Evolutionary conservation across 176 grass and related monocot species (phyloP).

Genomic region (Juncus effusus): DNA sequence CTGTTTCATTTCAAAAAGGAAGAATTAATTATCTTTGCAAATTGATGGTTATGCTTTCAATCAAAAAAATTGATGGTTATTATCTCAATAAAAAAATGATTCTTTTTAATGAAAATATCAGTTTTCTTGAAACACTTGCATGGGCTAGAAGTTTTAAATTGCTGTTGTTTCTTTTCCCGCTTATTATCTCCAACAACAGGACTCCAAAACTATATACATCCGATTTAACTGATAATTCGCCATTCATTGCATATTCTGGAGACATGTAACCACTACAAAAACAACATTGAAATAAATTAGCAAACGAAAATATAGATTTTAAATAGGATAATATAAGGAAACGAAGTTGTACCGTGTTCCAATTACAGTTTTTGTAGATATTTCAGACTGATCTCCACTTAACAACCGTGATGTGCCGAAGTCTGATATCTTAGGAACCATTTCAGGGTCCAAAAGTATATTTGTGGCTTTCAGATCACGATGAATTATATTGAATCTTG

Average conservation of each 20-base stretch:
- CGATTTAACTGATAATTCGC: slow-evolving; percentile 44
- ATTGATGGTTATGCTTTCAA: too few species aligned
- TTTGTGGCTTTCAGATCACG: slow-evolving; percentile 59
- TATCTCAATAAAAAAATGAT: too few species aligned
- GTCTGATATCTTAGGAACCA: slow-evolving; percentile 71
- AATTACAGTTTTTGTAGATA: slow-evolving; percentile 32
- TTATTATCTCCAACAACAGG: slow-evolving; percentile 43
- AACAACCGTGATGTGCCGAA: slow-evolving; percentile 52
- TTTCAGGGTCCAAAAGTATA: slow-evolving; percentile 48
- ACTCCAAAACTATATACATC: slow-evolving; percentile 58
- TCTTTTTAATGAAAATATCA: too few species aligned
- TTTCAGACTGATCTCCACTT: slow-evolving; percentile 22
- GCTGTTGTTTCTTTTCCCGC: slow-evolving; percentile 33
- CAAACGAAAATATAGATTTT: background rate
- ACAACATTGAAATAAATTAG: slow-evolving; percentile 5
- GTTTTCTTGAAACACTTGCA: slow-evolving; percentile 13
- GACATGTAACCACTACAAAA: slow-evolving; percentile 41
- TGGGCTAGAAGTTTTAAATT: slow-evolving; percentile 43
- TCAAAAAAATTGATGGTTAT: too few species aligned
- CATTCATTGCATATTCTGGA: slow-evolving; percentile 47
- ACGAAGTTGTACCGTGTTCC: slow-evolving; percentile 40
- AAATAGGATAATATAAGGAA: background rate
- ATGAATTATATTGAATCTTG: slow-evolving; percentile 55
- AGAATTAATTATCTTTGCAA: too few species aligned
- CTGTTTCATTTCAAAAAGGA: slow-evolving; percentile 14